Percentiles rank a stretch among this genome's conserved stretches.
These are phyloP conservation scores for Aspergillus kassunensis DNA, from an alignment of 495 filamentous ascomycete genomes.

Conservation along the genomic window DNA sequence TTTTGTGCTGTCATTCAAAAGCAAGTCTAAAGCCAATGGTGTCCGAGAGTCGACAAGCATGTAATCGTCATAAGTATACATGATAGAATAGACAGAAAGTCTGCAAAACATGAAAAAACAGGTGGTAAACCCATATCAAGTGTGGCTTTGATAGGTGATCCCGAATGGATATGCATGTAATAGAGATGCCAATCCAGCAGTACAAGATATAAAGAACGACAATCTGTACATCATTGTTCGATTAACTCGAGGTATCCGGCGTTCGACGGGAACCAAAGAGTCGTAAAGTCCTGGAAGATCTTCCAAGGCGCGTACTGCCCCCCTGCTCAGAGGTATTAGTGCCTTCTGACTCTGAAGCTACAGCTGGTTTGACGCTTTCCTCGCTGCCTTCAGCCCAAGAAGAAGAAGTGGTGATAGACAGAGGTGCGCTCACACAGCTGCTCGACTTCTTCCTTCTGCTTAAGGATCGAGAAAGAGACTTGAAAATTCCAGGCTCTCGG, in stretches of 20 bases:
- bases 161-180: not conserved
- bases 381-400: conserved; percentile 14
- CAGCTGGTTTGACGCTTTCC: not conserved
- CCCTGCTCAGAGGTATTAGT: conserved; percentile 7
- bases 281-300: conserved; percentile 17
- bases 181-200: not conserved
- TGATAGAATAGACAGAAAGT: not conserved
- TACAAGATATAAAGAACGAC: not conserved
- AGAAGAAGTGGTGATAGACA: conserved; percentile 22
- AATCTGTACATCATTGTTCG: not conserved
- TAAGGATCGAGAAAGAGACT: conserved; percentile 32
- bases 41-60: not conserved
- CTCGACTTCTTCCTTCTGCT: conserved; percentile 33
- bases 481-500: conserved; percentile 30
- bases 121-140: too few relatives aligned
- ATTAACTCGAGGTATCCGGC: conserved; percentile 3
- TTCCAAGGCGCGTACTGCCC: conserved; percentile 3
- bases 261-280: conserved; percentile 21
- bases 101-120: not conserved
- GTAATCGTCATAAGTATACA: not conserved
- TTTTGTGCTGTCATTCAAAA: not conserved
- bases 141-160: too few relatives aligned
- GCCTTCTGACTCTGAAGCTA: not conserved
- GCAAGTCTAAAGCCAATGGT: not conserved
- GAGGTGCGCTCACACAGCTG: conserved; percentile 26